A percentile compares a stretch with the other conserved stretches of the same genome.
Conservation (phyloP, 179 eudicot genomes). For the Corrigiola litoralis region DNA sequence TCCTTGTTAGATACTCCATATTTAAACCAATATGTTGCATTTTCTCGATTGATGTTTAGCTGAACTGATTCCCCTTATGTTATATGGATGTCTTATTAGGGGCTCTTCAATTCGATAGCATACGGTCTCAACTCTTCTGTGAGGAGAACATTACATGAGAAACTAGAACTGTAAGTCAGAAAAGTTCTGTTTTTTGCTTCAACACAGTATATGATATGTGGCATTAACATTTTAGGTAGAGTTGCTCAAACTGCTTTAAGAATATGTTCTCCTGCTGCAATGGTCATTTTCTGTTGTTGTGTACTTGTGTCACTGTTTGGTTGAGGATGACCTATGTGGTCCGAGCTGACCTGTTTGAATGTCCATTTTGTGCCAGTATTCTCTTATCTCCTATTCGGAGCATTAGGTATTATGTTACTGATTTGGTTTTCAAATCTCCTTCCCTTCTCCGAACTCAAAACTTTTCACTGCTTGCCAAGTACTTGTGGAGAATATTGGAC, state of each 20-base stretch:
- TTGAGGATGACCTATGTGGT: background rate
- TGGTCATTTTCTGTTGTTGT: no score
- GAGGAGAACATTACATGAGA: slow-evolving; percentile 67
- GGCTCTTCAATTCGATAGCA: slow-evolving; percentile 94
- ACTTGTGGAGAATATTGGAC: no score
- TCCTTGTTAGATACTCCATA: background rate
- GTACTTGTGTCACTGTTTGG: no score
- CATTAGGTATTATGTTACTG: background rate
- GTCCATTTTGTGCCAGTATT: background rate
- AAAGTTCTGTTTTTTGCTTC: background rate
- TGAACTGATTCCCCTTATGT: slow-evolving; percentile 1
- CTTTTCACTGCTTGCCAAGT: no score
- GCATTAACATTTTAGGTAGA: no score
- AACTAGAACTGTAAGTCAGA: slow-evolving; percentile 83
- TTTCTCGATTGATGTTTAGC: background rate
- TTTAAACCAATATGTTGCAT: background rate
- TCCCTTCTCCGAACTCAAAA: background rate
- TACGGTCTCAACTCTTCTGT: slow-evolving; percentile 96
- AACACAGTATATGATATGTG: no score
- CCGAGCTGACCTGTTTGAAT: background rate
- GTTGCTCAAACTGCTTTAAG: no score
- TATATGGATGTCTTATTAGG: slow-evolving; percentile 37
- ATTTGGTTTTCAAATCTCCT: background rate
- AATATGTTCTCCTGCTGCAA: no score
- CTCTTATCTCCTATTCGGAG: background rate